phyloP scores from a whole-genome alignment of 208 protist genomes.

The Trypanosoma conorhini region DNA sequence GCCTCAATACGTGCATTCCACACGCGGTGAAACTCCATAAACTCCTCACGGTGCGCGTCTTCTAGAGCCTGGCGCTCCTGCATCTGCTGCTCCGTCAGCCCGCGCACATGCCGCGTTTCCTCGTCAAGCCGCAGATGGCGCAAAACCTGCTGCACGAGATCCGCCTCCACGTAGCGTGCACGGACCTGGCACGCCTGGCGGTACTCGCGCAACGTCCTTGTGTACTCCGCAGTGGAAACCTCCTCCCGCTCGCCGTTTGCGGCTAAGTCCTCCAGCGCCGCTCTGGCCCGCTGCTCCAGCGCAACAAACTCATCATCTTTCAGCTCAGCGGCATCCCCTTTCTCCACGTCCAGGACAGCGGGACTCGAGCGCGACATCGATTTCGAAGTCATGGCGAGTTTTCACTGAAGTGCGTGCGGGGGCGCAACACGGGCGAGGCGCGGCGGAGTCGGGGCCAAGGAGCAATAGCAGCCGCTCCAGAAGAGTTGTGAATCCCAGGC shows the following conservation, averaged over 20 bases:
- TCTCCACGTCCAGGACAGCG: background rate
- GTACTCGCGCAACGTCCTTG: constrained; percentile 73
- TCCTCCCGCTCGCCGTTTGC: constrained; percentile 46
- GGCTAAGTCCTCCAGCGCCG: constrained; percentile 74
- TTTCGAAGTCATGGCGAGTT: background rate
- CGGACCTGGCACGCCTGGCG: constrained; percentile 77
- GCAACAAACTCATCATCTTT: constrained; percentile 38
- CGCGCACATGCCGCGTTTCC: constrained; percentile 85
- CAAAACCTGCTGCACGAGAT: constrained; percentile 91
- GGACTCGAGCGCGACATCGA: background rate
- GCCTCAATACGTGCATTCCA: constrained; percentile 90
- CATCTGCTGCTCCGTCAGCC: constrained; percentile 89
- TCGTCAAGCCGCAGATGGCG: constrained; percentile 87
- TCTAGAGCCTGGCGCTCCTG: constrained; percentile 82
- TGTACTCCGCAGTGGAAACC: constrained; percentile 47
- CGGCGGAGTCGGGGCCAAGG: no score
- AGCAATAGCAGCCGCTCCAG: no score
- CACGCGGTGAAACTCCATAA: constrained; percentile 77
- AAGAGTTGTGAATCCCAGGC: no score
- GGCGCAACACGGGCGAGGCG: no score
- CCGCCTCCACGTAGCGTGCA: constrained; percentile 90
- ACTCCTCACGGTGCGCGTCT: constrained; percentile 85
- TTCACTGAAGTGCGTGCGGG: no score
- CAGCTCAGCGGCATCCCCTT: background rate
- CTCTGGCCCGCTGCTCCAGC: constrained; percentile 61